Conservation (phyloP, 306 rosid genomes). For the Nissolia schottii region DNA sequence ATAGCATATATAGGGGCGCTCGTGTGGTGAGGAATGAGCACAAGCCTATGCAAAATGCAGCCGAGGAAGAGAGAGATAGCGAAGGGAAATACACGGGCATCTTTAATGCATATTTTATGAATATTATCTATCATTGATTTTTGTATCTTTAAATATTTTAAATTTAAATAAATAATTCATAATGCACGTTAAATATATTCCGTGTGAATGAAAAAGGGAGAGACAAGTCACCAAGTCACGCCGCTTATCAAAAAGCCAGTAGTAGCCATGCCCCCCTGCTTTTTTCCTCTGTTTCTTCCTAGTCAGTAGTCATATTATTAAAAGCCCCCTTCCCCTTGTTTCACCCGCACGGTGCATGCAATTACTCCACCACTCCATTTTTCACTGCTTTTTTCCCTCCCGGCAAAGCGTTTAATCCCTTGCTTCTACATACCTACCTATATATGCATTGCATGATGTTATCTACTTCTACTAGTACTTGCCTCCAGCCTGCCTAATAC, state of each 20-base stretch:
- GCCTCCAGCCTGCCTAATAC: neutral
- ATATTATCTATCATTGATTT: too few species aligned
- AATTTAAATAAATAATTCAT: too few species aligned
- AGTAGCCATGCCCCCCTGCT: neutral
- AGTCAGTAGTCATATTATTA: neutral
- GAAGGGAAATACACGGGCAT: too few species aligned
- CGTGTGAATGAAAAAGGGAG: neutral
- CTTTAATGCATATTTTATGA: too few species aligned
- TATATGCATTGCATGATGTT: neutral
- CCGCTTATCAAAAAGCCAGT: neutral
- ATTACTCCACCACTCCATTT: slow-evolving; percentile 1
- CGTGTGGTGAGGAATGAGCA: neutral
- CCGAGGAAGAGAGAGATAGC: too few species aligned
- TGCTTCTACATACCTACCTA: neutral
- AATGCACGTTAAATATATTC: too few species aligned
- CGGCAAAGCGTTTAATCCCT: neutral
- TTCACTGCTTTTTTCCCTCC: neutral
- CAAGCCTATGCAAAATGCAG: too few species aligned
- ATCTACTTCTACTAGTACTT: neutral
- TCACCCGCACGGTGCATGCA: slow-evolving; percentile 10
- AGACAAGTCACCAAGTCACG: slow-evolving; percentile 7
- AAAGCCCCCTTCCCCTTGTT: neutral
- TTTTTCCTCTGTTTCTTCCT: neutral
- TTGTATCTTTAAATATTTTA: too few species aligned
- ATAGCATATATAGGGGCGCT: neutral